These are phyloP conservation scores for Cornus florida DNA, from an alignment of 148 eudicot species.

Conservation along the genomic window DNA sequence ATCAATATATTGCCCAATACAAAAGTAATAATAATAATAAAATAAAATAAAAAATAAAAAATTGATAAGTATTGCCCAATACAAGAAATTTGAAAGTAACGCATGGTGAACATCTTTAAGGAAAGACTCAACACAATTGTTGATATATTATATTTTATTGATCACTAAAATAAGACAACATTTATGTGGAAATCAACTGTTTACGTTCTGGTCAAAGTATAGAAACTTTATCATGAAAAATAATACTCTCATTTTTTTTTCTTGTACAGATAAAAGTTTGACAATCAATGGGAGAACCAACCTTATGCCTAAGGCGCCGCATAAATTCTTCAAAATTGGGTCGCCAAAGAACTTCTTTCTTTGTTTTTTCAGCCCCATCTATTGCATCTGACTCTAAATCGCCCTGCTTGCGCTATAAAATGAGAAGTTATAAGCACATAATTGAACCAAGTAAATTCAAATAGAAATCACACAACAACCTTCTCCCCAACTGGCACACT, in stretches of 20 bases:
- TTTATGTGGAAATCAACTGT: not conserved
- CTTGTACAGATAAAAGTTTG: not conserved
- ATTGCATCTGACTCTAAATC: no score
- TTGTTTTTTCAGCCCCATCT: constrained; percentile 25
- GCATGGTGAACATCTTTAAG: no score
- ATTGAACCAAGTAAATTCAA: not conserved
- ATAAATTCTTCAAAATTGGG: constrained; percentile 84
- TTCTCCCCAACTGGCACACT: constrained; percentile 43
- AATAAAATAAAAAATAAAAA: no score
- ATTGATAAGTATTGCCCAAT: no score
- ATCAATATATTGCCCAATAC: no score
- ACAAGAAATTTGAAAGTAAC: no score
- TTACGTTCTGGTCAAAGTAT: not conserved
- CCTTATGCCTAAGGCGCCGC: constrained; percentile 66
- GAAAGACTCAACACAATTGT: no score
- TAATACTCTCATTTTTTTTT: not conserved
- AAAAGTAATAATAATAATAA: no score
- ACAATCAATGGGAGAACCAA: constrained; percentile 18
- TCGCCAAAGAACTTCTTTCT: constrained; percentile 80
- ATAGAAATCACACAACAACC: constrained; percentile 39
- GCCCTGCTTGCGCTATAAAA: constrained; percentile 48
- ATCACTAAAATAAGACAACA: not conserved
- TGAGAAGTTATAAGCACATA: constrained; percentile 5
- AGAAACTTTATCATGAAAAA: not conserved
- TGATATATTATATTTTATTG: not conserved